A percentile compares a stretch with the other conserved stretches of the same genome.
Evolutionary conservation across 106 monocot genomes (phyloP).

Genomic region (Dendrobium huoshanense): DNA sequence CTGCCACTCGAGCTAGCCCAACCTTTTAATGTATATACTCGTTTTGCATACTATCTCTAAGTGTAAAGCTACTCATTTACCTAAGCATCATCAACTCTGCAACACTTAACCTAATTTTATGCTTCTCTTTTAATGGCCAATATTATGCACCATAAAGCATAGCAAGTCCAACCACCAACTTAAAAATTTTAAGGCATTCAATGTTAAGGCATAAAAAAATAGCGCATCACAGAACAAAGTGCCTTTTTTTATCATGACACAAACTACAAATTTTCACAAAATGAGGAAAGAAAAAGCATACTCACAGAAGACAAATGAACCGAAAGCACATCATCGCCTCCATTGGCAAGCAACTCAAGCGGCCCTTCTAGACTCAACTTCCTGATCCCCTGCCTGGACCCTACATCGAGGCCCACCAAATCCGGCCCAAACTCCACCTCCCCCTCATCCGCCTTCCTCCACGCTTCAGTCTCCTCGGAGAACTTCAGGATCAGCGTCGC

Average conservation of each 20-base stretch:
- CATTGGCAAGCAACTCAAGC: conserved; percentile 37
- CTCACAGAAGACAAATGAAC: conserved; percentile 54
- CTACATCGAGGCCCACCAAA: conserved; percentile 13
- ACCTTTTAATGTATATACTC: too few species aligned
- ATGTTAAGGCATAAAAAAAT: too few species aligned
- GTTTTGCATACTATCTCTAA: too few species aligned
- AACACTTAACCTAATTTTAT: too few species aligned
- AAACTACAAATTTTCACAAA: background rate
- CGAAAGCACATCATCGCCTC: conserved; percentile 25
- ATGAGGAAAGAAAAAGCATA: background rate
- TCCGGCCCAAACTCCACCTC: conserved; percentile 30
- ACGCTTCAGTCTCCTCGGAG: conserved; percentile 25
- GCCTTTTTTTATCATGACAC: background rate
- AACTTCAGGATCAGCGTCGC: conserved; percentile 26
- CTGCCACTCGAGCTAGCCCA: too few species aligned
- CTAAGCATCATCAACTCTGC: too few species aligned
- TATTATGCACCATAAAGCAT: too few species aligned
- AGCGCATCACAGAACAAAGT: too few species aligned
- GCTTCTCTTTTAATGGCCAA: too few species aligned
- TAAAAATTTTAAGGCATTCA: too few species aligned
- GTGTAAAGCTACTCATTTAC: too few species aligned
- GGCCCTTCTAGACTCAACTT: conserved; percentile 55
- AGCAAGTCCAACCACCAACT: too few species aligned
- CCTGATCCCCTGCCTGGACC: conserved; percentile 16
- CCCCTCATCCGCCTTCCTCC: conserved; percentile 28